Base-by-base conservation (phyloP, 768 basidiomycete species). In the Russula sp. region DNA sequence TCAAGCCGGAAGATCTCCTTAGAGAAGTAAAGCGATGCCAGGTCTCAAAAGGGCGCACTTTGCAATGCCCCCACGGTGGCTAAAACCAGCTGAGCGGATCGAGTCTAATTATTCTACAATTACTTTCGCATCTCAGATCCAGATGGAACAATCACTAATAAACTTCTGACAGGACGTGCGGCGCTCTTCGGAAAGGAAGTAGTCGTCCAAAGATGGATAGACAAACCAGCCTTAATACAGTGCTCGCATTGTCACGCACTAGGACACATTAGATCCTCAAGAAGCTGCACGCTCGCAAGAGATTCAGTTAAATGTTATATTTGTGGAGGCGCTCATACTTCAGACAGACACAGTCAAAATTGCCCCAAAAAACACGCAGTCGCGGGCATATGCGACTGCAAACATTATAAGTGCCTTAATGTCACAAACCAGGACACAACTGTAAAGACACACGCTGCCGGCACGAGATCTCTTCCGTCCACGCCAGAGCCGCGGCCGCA, bases 161-260 rank as follows among this genome's bases (percentile, higher is more conserved):
- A 3, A 0, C 51, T 53, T 2, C 0, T n/a, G 0, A 32, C 9
- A 11, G 20, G 14, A 0, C 0, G 30, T 0, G 5, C 32, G 0
- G 51, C 51, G 2, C 18, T 53, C 0, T 53, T 53, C 3, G 51
- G 32, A 10, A 32, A 32, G 9, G 32, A 32, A 9, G 32, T 32
- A 9, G 32, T 9, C 32, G 10, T 32, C 0, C 32, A 32, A 9
- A 32, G 32, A 32, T 32, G 32, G 32, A 9, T 32, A 9, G 30
- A 52, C 5, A 52, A 52, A 2, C 51, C 51, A 0, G 9, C 18
- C 0, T 8, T 52, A 1, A 4, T 32, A 2, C 51, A 52, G 1
- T 52, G 51, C 28, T 30, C 2, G 1, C 51, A 14, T 1, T 52
- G 51, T 20, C 51, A 52, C 2, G 20, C 30, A 0, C 30, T 52